phyloP scores from a whole-genome alignment of 1,284 basidiomycete species.

The Apiotrichum laibachii region DNA sequence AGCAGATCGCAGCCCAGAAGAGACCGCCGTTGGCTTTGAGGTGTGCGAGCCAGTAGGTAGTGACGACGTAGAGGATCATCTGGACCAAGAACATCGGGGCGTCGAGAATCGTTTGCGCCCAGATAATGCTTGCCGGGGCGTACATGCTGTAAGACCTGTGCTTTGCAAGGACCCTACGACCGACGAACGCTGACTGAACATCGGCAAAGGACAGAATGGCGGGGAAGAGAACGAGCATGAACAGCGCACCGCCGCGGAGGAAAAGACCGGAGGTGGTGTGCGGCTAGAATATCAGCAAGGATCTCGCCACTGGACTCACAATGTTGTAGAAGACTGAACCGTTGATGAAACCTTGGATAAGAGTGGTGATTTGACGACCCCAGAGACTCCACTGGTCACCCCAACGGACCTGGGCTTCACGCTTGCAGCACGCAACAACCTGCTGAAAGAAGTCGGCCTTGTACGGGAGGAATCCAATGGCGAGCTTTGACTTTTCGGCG shows the following conservation, averaged over 20 bases:
- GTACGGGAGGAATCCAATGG: constrained; percentile 20
- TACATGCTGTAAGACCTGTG: constrained; percentile 54
- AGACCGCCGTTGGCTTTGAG: constrained; percentile 30
- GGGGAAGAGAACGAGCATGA: constrained; percentile 54
- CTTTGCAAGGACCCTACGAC: constrained; percentile 67
- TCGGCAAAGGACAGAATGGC: constrained; percentile 61
- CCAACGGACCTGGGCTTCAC: constrained; percentile 47
- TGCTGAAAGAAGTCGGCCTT: constrained; percentile 37
- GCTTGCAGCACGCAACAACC: constrained; percentile 36
- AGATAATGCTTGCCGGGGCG: constrained; percentile 51
- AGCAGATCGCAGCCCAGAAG: constrained; percentile 48
- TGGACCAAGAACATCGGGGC: constrained; percentile 51
- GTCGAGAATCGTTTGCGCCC: constrained; percentile 66
- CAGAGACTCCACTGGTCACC: constrained; percentile 32
- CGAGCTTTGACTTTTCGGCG: constrained; percentile 27
- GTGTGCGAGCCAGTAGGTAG: constrained; percentile 47
- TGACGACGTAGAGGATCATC: constrained; percentile 48
- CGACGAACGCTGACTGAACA: constrained; percentile 67
- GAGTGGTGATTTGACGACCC: constrained; percentile 39
- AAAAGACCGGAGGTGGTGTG: constrained; percentile 58
- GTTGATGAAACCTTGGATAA: constrained; percentile 51
- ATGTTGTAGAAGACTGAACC: constrained; percentile 72
- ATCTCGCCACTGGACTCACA: constrained; percentile 59
- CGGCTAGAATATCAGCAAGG: constrained; percentile 10
- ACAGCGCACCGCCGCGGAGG: constrained; percentile 68